Conservation (phyloP, 1,139 yeast genomes). For the Kluyveromyces marxianus region DNA sequence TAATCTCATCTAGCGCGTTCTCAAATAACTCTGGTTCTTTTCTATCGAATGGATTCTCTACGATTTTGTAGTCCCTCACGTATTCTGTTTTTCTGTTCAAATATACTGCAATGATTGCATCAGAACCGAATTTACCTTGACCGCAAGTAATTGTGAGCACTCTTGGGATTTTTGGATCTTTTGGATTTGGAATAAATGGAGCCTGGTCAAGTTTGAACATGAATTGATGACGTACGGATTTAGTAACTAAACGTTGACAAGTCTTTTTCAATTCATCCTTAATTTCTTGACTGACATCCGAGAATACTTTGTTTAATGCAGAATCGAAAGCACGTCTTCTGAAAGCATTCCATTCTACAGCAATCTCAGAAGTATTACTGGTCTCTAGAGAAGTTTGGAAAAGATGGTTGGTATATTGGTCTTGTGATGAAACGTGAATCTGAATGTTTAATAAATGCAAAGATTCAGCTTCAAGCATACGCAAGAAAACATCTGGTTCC, state of each 20-base stretch:
- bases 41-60: constrained; percentile 50
- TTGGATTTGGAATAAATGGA: constrained; percentile 77
- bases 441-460: constrained; percentile 47
- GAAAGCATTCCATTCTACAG: constrained; percentile 74
- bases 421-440: constrained; percentile 36
- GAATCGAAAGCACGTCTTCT: constrained; percentile 59
- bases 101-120: constrained; percentile 79
- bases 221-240: constrained; percentile 63
- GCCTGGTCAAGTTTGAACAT: constrained; percentile 80
- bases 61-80: constrained; percentile 70
- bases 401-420: constrained; percentile 41
- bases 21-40: constrained; percentile 46
- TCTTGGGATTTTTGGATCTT: constrained; percentile 77
- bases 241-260: constrained; percentile 65
- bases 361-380: constrained; percentile 76
- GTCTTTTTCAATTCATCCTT: constrained; percentile 77
- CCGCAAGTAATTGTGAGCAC: constrained; percentile 82
- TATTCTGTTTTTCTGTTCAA: constrained; percentile 77
- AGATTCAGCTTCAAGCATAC: constrained; percentile 87
- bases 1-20: constrained; percentile 49
- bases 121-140: constrained; percentile 68
- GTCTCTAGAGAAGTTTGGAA: constrained; percentile 59
- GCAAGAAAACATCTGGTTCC: constrained; percentile 72
- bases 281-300: constrained; percentile 64
- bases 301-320: constrained; percentile 63